Percentiles rank a stretch among this genome's conserved stretches.
phyloP scores from a whole-genome alignment of 257 asterid species.

The Gentiana straminea region DNA sequence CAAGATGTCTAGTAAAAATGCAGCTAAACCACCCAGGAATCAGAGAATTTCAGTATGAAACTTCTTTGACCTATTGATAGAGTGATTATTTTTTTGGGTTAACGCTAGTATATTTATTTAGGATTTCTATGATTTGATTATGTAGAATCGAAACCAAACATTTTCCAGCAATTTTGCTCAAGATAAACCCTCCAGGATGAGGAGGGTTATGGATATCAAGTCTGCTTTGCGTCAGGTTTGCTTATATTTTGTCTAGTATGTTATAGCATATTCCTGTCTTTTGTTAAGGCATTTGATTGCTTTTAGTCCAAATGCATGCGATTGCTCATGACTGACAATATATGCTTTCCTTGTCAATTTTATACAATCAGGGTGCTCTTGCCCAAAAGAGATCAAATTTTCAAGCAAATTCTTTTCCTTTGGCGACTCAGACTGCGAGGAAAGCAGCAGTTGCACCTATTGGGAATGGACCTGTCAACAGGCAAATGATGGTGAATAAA shows the following conservation, averaged over 20 bases:
- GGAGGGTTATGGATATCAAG: constrained; percentile 47
- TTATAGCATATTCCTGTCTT: background rate
- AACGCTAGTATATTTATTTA: too few relatives aligned
- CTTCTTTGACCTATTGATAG: background rate
- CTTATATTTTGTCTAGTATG: constrained; percentile 4
- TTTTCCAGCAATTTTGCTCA: constrained; percentile 33
- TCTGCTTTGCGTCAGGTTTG: constrained; percentile 74
- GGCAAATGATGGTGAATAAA: constrained; percentile 38
- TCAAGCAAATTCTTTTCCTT: constrained; percentile 31
- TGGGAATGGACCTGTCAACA: constrained; percentile 34
- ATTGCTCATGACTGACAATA: background rate
- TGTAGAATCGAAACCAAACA: constrained; percentile 56
- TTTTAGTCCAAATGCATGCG: too few relatives aligned
- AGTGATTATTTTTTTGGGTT: too few relatives aligned
- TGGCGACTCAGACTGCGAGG: constrained; percentile 67
- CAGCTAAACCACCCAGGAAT: constrained; percentile 34
- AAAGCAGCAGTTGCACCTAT: constrained; percentile 65
- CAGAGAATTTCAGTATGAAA: constrained; percentile 58
- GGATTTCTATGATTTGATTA: background rate
- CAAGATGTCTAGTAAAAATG: constrained; percentile 58
- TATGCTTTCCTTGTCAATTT: constrained; percentile 1
- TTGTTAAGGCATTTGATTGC: background rate
- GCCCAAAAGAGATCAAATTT: constrained; percentile 44
- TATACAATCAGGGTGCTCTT: constrained; percentile 57
- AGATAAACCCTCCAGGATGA: constrained; percentile 42